Percentiles rank a stretch among this genome's conserved stretches.
phyloP scores from a whole-genome alignment of 768 basidiomycete species.

The Agaricus subrufescens region DNA sequence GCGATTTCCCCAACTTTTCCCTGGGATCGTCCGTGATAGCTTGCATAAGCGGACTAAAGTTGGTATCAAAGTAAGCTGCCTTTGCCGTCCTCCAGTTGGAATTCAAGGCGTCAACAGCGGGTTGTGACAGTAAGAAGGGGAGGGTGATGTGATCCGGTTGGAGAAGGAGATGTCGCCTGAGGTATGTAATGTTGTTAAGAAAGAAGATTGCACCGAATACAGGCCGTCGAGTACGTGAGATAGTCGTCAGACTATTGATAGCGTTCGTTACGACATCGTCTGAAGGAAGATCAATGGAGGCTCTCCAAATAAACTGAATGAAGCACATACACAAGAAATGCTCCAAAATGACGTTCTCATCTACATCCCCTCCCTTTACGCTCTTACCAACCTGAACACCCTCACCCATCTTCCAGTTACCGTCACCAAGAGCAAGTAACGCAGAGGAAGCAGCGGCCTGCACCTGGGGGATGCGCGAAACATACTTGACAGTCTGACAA shows the following conservation, averaged over 20 bases:
- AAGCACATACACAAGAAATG: conserved; percentile 64
- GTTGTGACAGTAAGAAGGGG: conserved; percentile 50
- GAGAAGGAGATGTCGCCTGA: conserved; percentile 55
- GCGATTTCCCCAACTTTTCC: conserved; percentile 50
- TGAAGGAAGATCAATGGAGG: conserved; percentile 20
- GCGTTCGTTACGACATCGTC: conserved; percentile 74
- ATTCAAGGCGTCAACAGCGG: conserved; percentile 57
- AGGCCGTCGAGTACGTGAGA: conserved; percentile 59
- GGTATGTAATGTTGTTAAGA: conserved; percentile 73
- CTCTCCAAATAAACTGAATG: neutral
- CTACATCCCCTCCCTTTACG: conserved; percentile 43
- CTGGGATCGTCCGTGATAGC: conserved; percentile 59
- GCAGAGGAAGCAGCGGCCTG: conserved; percentile 62
- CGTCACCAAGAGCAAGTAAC: conserved; percentile 70
- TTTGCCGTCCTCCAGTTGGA: conserved; percentile 77
- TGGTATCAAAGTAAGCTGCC: conserved; percentile 79
- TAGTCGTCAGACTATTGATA: conserved; percentile 51
- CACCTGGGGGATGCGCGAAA: conserved; percentile 68
- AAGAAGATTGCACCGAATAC: conserved; percentile 73
- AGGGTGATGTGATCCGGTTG: conserved; percentile 45
- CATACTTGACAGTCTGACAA: conserved; percentile 60
- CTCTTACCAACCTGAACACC: conserved; percentile 7
- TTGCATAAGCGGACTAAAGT: conserved; percentile 77
- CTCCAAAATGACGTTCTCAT: conserved; percentile 60
- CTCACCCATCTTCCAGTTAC: conserved; percentile 86